Percentiles rank a stretch among this genome's conserved stretches.
These are phyloP conservation scores for Hymenoscyphus scutula DNA, from an alignment of 2,329 filamentous ascomycete species.

Conservation along the genomic window DNA sequence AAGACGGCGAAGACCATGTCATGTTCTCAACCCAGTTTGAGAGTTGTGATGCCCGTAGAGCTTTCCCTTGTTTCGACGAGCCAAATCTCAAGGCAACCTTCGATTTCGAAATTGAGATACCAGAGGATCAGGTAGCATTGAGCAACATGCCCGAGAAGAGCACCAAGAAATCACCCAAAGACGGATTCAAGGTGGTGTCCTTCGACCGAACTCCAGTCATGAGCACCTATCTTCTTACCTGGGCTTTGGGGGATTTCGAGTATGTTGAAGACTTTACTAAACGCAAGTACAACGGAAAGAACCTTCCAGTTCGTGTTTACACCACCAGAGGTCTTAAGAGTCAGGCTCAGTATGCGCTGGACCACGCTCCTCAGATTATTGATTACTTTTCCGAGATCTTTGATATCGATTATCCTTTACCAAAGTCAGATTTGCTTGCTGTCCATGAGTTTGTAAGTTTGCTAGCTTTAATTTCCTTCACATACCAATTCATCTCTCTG, in stretches of 20 bases:
- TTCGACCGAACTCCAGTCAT: slow-evolving; percentile 86
- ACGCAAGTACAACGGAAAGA: slow-evolving; percentile 86
- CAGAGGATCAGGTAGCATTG: slow-evolving; percentile 80
- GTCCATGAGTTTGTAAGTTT: slow-evolving; percentile 81
- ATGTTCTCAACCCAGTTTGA: slow-evolving; percentile 98
- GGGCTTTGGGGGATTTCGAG: slow-evolving; percentile 96
- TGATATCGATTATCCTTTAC: slow-evolving; percentile 86
- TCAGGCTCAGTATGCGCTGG: slow-evolving; percentile 83
- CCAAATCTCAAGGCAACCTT: slow-evolving; percentile 96
- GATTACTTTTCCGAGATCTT: slow-evolving; percentile 98
- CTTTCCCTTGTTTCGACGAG: slow-evolving; percentile 98
- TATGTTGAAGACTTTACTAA: slow-evolving; percentile 90
- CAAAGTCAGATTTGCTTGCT: slow-evolving; percentile 86
- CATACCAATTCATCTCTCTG: not conserved
- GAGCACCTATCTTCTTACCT: slow-evolving; percentile 88
- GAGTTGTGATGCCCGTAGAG: slow-evolving; percentile 88
- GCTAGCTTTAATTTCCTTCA: not conserved
- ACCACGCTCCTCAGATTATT: slow-evolving; percentile 89
- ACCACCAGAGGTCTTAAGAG: slow-evolving; percentile 92
- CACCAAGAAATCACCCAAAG: slow-evolving; percentile 52
- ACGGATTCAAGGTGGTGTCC: slow-evolving; percentile 69
- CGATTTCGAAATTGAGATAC: slow-evolving; percentile 89
- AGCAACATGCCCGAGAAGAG: slow-evolving; percentile 94
- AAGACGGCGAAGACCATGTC: slow-evolving; percentile 63
- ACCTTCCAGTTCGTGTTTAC: slow-evolving; percentile 90